These are phyloP conservation scores for Gymnopilus dilepis DNA, from an alignment of 768 basidiomycete species.

Conservation along the genomic window DNA sequence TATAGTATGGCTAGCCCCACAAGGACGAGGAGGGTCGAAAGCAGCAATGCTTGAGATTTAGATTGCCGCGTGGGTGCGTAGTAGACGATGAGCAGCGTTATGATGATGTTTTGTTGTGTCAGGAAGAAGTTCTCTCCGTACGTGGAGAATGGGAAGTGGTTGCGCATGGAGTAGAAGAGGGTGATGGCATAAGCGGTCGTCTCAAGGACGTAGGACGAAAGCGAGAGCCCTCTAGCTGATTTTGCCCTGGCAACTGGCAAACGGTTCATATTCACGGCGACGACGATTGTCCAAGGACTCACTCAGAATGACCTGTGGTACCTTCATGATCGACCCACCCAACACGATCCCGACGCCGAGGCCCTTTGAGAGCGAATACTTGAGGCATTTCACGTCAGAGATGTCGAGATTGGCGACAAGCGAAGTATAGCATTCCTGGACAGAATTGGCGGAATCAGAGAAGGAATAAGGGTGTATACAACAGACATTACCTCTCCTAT, in stretches of 20 bases:
- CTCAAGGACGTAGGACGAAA: constrained; percentile 88
- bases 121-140: constrained; percentile 98
- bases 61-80: constrained; percentile 50
- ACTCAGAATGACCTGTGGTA: constrained; percentile 92
- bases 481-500: constrained; percentile 69
- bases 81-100: constrained; percentile 85
- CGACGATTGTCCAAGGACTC: too few species aligned
- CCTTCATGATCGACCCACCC: constrained; percentile 94
- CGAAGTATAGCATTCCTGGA: constrained; percentile 87
- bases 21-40: constrained; percentile 36
- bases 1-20: constrained; percentile 44
- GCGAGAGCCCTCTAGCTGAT: constrained; percentile 87
- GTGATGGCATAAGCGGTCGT: constrained; percentile 91
- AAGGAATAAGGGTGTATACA: constrained; percentile 16
- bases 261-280: too few species aligned
- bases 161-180: constrained; percentile 83
- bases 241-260: constrained; percentile 73
- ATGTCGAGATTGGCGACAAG: constrained; percentile 90
- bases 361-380: constrained; percentile 90
- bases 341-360: constrained; percentile 91
- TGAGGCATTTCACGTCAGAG: constrained; percentile 79
- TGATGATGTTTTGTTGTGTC: constrained; percentile 84
- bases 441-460: constrained; percentile 5
- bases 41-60: constrained; percentile 39
- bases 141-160: constrained; percentile 94